These are phyloP conservation scores for Dipteronia sinensis DNA, from an alignment of 345 rosid genomes.

Conservation along the genomic window DNA sequence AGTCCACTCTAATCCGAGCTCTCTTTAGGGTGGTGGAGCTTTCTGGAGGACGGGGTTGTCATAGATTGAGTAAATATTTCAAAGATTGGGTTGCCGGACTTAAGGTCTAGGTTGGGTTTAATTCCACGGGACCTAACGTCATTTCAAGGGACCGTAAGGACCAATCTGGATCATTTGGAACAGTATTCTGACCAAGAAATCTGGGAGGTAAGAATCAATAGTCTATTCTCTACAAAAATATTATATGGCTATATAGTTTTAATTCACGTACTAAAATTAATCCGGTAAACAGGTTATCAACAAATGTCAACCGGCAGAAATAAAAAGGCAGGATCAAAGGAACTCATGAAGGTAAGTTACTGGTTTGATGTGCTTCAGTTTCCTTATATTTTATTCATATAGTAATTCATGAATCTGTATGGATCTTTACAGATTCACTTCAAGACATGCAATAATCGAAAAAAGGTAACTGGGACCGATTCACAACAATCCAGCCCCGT, in stretches of 20 bases:
- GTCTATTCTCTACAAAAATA: background rate
- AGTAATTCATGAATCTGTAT: slow-evolving; percentile 17
- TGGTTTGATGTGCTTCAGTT: slow-evolving; percentile 17
- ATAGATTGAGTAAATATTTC: slow-evolving; percentile 77
- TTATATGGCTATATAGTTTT: background rate
- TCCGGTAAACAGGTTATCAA: slow-evolving; percentile 42
- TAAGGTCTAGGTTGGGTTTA: slow-evolving; percentile 75
- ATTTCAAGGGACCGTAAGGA: slow-evolving; percentile 84
- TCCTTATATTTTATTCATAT: background rate
- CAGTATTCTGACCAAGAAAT: slow-evolving; percentile 77
- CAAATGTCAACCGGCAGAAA: slow-evolving; percentile 56
- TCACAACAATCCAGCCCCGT: too few species aligned
- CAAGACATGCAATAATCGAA: slow-evolving; percentile 84
- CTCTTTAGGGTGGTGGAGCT: slow-evolving; percentile 82
- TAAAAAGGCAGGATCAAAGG: slow-evolving; percentile 51
- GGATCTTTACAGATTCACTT: slow-evolving; percentile 70
- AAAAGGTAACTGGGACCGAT: slow-evolving; percentile 32
- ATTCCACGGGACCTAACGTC: slow-evolving; percentile 86
- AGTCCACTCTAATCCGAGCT: slow-evolving; percentile 84
- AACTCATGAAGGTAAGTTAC: slow-evolving; percentile 67
- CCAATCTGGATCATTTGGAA: slow-evolving; percentile 74
- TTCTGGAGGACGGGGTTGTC: slow-evolving; percentile 59
- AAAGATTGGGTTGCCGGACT: slow-evolving; percentile 69
- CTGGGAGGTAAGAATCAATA: slow-evolving; percentile 48
- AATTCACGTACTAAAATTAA: background rate